Evolutionary conservation across 2,329 filamentous ascomycete species (phyloP).

Genomic region (Pestalotiopsis sp.): DNA sequence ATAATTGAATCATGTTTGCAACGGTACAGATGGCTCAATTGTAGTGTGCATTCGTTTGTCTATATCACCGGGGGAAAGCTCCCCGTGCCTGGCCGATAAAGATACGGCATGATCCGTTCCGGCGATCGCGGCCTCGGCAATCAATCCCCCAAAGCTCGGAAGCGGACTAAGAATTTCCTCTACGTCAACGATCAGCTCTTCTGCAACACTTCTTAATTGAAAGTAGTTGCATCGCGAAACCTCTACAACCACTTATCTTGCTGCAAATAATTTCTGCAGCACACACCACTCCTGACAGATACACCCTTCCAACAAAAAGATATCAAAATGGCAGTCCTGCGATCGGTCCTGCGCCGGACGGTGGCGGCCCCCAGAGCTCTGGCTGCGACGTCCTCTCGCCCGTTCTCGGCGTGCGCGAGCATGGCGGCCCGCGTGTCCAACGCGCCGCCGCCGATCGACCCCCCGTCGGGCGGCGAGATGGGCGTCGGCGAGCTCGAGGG

Average conservation of each 20-base stretch:
- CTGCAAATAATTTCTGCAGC: background rate
- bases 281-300: background rate
- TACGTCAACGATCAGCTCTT: conserved; percentile 21
- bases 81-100: conserved; percentile 8
- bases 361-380: conserved; percentile 6
- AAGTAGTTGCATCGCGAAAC: background rate
- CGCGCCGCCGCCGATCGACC: conserved; percentile 31
- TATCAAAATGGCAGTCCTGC: conserved; percentile 13
- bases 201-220: background rate
- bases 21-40: background rate
- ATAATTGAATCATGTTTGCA: too few relatives aligned
- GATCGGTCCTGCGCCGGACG: conserved; percentile 11
- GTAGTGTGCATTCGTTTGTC: background rate
- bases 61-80: background rate
- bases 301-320: background rate
- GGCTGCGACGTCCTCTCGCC: conserved; percentile 16
- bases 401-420: conserved; percentile 19
- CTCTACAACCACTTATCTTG: background rate
- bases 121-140: conserved; percentile 11
- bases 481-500: conserved; percentile 87
- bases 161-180: conserved; percentile 16
- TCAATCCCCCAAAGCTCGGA: conserved; percentile 3
- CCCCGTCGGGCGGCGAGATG: conserved; percentile 55
- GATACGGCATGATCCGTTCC: background rate
- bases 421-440: conserved; percentile 24